phyloP scores from a whole-genome alignment of 768 basidiomycete species.

The Kwoniella dejecticola region DNA sequence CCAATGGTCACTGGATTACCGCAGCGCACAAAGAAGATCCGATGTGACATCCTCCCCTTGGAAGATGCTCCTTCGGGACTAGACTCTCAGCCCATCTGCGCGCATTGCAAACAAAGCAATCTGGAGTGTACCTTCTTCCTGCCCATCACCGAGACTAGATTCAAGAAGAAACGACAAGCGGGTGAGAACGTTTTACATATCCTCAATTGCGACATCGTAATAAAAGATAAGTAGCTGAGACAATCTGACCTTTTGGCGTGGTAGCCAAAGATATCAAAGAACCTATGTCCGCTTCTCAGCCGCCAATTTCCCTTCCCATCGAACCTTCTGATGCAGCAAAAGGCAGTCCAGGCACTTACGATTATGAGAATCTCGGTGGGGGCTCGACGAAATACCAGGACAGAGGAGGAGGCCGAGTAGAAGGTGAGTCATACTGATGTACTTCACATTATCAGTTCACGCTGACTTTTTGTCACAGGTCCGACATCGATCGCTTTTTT shows the following conservation, averaged over 20 bases:
- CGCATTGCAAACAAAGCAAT: constrained; percentile 90
- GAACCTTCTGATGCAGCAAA: background rate
- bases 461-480: constrained; percentile 59
- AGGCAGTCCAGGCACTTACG: background rate
- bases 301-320: background rate
- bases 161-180: constrained; percentile 86
- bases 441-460: background rate
- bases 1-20: too few relatives aligned
- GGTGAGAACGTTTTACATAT: constrained; percentile 63
- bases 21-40: constrained; percentile 53
- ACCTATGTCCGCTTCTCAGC: background rate
- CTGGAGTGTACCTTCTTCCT: constrained; percentile 97
- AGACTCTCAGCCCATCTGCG: constrained; percentile 69
- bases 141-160: constrained; percentile 96
- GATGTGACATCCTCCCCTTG: constrained; percentile 73
- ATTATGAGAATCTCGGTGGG: constrained; percentile 5
- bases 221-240: too few relatives aligned
- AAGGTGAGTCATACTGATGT: constrained; percentile 47
- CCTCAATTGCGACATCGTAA: constrained; percentile 3
- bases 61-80: constrained; percentile 62
- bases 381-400: background rate
- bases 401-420: constrained; percentile 22
- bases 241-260: too few relatives aligned
- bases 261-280: background rate
- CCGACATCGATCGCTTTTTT: constrained; percentile 84